A percentile compares a stretch with the other conserved stretches of the same genome.
phyloP scores from a whole-genome alignment of 140 eudicot species.

The Artemisia princeps region DNA sequence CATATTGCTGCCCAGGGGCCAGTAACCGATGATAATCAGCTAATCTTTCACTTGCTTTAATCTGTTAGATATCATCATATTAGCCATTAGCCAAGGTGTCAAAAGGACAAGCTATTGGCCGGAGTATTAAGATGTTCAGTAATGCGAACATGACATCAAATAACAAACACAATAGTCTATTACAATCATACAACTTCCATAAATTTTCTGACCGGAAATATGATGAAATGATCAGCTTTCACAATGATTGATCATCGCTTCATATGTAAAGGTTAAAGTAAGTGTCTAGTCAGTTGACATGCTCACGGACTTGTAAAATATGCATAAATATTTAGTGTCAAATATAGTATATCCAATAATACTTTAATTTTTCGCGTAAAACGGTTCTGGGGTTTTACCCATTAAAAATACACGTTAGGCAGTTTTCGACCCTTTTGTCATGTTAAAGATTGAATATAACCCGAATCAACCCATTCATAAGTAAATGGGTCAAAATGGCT shows the following conservation, averaged over 20 bases:
- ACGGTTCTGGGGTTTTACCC: not conserved
- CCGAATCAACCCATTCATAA: not conserved
- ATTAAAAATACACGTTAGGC: not conserved
- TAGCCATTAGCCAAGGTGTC: constrained; percentile 4
- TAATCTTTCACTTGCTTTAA: constrained; percentile 49
- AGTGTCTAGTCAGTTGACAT: not conserved
- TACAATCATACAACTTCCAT: not conserved
- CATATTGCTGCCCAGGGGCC: constrained; percentile 64
- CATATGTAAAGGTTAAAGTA: not conserved
- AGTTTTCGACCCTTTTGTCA: not conserved
- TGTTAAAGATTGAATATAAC: not conserved
- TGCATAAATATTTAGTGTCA: not conserved
- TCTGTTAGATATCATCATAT: constrained; percentile 33
- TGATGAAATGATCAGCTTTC: not conserved
- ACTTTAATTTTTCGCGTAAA: too few species aligned
- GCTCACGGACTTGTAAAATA: too few species aligned
- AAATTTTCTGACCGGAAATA: not conserved
- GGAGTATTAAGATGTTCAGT: constrained; percentile 6
- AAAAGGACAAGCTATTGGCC: not conserved
- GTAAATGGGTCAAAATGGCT: not conserved
- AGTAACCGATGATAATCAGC: constrained; percentile 83
- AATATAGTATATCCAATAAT: too few species aligned
- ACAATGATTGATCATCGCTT: not conserved
- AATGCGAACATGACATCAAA: constrained; percentile 13
- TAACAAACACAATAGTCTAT: not conserved